phyloP scores from a whole-genome alignment of 257 asterid species.

The Dorcoceras hygrometricum region DNA sequence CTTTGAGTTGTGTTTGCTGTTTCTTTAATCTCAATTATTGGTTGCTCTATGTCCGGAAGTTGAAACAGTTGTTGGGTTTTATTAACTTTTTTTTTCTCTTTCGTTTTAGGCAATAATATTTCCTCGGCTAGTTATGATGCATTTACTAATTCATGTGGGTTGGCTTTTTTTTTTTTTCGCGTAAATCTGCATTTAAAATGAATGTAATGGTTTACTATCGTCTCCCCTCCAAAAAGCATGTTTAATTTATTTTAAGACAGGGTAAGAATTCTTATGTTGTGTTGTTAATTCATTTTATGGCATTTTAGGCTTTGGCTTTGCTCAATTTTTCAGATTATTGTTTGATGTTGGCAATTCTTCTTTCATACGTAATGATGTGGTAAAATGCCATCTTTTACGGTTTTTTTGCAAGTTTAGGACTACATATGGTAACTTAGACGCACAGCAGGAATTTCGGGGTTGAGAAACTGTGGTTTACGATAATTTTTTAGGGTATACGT shows the following conservation, averaged over 20 bases:
- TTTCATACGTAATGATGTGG: not conserved
- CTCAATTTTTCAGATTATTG: not conserved
- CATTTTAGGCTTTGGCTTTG: not conserved
- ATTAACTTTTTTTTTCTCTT: not conserved
- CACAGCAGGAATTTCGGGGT: not conserved
- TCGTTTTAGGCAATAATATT: not conserved
- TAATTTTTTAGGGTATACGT: not conserved
- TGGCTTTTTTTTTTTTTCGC: not conserved
- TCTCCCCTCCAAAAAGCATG: not conserved
- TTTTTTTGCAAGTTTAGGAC: not conserved
- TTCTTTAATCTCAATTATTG: not conserved
- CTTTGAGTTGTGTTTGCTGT: not conserved
- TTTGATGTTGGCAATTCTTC: not conserved
- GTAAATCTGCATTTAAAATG: not conserved
- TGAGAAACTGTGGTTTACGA: not conserved
- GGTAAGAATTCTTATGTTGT: not conserved
- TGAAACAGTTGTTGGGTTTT: not conserved
- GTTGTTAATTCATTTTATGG: not conserved
- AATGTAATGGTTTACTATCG: not conserved
- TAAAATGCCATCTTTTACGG: not conserved
- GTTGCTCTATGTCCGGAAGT: too few species aligned
- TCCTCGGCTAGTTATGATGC: not conserved
- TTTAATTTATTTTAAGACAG: not conserved
- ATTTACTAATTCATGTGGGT: not conserved
- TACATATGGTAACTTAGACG: not conserved